Percentiles rank a stretch among this genome's conserved stretches.
phyloP scores from a whole-genome alignment of 257 asterid species.

The Gynochthodes officinalis region DNA sequence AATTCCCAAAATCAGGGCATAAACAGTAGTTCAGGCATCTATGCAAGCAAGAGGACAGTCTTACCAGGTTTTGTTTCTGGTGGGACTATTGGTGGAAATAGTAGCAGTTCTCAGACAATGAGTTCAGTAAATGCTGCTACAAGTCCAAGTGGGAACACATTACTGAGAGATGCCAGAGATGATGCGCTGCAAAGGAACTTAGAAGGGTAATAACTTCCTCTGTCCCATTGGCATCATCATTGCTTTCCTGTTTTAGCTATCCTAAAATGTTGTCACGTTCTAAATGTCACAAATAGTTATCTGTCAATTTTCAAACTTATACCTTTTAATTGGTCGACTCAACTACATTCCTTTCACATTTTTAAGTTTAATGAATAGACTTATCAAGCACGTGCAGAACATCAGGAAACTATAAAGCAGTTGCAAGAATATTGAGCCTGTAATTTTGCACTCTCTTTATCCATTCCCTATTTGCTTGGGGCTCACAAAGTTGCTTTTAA shows the following conservation, averaged over 20 bases:
- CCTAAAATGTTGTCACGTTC: not conserved
- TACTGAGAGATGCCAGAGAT: constrained; percentile 35
- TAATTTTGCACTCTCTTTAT: not conserved
- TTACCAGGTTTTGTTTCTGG: constrained; percentile 89
- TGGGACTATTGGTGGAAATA: constrained; percentile 89
- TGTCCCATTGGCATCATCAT: not conserved
- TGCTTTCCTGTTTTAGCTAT: not conserved
- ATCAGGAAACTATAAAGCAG: not conserved
- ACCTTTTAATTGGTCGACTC: not conserved
- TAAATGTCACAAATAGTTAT: not conserved
- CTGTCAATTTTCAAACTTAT: not conserved
- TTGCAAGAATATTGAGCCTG: not conserved
- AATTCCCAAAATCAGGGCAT: constrained; percentile 59
- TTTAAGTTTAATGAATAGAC: too few relatives aligned
- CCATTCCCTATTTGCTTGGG: not conserved
- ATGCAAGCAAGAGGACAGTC: constrained; percentile 48
- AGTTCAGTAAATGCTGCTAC: constrained; percentile 39
- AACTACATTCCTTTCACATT: too few relatives aligned
- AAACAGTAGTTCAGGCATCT: constrained; percentile 37
- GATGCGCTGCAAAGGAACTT: constrained; percentile 32
- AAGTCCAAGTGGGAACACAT: constrained; percentile 29
- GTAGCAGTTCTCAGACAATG: constrained; percentile 37
- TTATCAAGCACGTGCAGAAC: too few relatives aligned
- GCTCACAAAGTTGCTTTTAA: not conserved
- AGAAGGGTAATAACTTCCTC: constrained; percentile 46